These are phyloP conservation scores for Cryptosporidium canis DNA, from an alignment of 169 alveolate species.

Conservation along the genomic window DNA sequence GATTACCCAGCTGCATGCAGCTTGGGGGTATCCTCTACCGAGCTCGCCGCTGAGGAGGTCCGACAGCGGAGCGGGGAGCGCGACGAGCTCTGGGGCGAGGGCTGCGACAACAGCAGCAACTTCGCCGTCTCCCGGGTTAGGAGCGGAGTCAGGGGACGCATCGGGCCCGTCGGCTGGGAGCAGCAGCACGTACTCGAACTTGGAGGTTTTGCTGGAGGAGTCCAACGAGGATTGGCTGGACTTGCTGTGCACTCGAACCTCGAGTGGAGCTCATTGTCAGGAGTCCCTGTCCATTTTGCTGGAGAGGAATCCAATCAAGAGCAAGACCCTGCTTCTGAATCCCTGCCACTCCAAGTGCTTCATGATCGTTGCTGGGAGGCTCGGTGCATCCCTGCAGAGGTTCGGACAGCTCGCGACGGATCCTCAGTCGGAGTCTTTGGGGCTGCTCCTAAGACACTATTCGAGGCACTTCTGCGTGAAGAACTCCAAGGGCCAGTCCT, in stretches of 20 bases:
- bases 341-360: conserved; percentile 80
- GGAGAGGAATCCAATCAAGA: conserved; percentile 76
- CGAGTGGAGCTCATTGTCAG: conserved; percentile 77
- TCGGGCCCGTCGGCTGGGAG: background rate
- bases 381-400: conserved; percentile 76
- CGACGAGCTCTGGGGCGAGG: background rate
- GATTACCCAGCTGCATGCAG: conserved; percentile 76
- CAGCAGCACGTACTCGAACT: conserved; percentile 12
- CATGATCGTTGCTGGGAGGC: conserved; percentile 75
- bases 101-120: no score
- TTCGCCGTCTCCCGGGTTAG: background rate
- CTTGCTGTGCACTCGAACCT: conserved; percentile 75
- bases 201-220: conserved; percentile 76
- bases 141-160: background rate
- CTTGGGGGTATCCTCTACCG: conserved; percentile 75
- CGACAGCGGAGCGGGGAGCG: background rate
- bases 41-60: conserved; percentile 24
- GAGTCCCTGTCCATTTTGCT: conserved; percentile 76
- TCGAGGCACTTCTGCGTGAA: conserved; percentile 77
- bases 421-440: conserved; percentile 76
- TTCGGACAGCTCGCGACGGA: conserved; percentile 74
- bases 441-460: conserved; percentile 77
- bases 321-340: conserved; percentile 74
- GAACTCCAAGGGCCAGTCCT: conserved; percentile 74
- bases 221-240: conserved; percentile 74